phyloP scores from a whole-genome alignment of 805 yeast genomes.

The Candida chauliodis region DNA sequence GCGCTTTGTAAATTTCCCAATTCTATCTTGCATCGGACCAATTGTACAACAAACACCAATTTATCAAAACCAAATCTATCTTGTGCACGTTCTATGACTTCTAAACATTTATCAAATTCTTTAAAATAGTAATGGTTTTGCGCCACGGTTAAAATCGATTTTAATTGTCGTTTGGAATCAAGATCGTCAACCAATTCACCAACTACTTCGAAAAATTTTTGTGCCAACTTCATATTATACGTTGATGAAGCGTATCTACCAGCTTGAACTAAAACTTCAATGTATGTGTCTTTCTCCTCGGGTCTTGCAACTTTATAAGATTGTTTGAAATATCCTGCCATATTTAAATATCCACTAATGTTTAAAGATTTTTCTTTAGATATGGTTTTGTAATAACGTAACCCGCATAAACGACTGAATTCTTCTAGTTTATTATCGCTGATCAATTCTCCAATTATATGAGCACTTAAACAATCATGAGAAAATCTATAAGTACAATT shows the following conservation, averaged over 20 bases:
- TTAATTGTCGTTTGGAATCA: slow-evolving; percentile 19
- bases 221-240: slow-evolving; percentile 39
- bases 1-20: slow-evolving; percentile 29
- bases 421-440: slow-evolving; percentile 21
- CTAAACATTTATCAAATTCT: slow-evolving; percentile 32
- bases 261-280: slow-evolving; percentile 39
- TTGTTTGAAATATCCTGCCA: slow-evolving; percentile 38
- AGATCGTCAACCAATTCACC: slow-evolving; percentile 18
- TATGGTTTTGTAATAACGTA: slow-evolving; percentile 30
- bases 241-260: slow-evolving; percentile 43
- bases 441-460: slow-evolving; percentile 19
- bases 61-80: slow-evolving; percentile 28
- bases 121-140: slow-evolving; percentile 26
- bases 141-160: slow-evolving; percentile 27
- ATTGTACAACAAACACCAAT: slow-evolving; percentile 32
- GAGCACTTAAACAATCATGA: slow-evolving; percentile 28
- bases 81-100: slow-evolving; percentile 29
- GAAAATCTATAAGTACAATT: slow-evolving; percentile 34
- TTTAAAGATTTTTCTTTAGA: slow-evolving; percentile 14
- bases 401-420: slow-evolving; percentile 39
- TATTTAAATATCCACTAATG: slow-evolving; percentile 24
- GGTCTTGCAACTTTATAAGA: slow-evolving; percentile 30
- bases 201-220: slow-evolving; percentile 38
- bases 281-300: slow-evolving; percentile 35
- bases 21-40: slow-evolving; percentile 33